Percentiles rank a stretch among this genome's conserved stretches.
These are phyloP conservation scores for Secale cereale DNA, from an alignment of 176 grass and related monocot species.

Conservation along the genomic window DNA sequence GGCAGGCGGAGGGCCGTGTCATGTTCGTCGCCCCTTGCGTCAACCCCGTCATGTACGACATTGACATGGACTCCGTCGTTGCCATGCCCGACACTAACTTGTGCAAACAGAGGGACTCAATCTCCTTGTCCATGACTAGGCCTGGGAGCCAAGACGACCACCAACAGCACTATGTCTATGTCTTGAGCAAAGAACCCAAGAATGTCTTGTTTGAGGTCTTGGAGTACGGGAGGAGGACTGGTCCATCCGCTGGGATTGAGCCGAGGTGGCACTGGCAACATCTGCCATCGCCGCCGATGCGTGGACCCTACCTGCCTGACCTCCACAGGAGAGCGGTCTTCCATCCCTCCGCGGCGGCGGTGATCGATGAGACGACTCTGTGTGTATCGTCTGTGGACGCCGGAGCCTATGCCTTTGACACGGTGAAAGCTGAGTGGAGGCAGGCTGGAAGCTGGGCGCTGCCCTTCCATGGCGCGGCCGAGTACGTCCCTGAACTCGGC, in stretches of 20 bases:
- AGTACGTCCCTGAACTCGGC: not conserved
- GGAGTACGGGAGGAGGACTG: not conserved
- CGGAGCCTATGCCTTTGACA: not conserved
- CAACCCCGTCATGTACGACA: not conserved
- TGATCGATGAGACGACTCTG: not conserved
- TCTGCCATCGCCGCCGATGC: not conserved
- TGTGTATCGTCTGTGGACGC: not conserved
- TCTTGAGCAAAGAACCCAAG: not conserved
- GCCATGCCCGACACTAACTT: not conserved
- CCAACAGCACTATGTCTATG: not conserved
- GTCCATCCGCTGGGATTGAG: not conserved
- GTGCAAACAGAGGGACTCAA: not conserved
- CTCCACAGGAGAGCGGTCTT: no score
- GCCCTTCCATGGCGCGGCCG: not conserved
- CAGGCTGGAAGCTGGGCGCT: not conserved
- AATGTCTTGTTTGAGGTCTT: not conserved
- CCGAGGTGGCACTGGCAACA: not conserved
- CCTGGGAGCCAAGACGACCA: not conserved
- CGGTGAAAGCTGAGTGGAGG: not conserved
- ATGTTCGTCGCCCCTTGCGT: not conserved
- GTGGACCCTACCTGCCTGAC: no score
- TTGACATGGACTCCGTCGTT: not conserved
- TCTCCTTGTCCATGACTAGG: not conserved
- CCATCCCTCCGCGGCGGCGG: not conserved
- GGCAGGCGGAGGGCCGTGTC: not conserved